Evolutionary conservation across 2,329 filamentous ascomycete species (phyloP).

Genomic region (Penicillium sp.): DNA sequence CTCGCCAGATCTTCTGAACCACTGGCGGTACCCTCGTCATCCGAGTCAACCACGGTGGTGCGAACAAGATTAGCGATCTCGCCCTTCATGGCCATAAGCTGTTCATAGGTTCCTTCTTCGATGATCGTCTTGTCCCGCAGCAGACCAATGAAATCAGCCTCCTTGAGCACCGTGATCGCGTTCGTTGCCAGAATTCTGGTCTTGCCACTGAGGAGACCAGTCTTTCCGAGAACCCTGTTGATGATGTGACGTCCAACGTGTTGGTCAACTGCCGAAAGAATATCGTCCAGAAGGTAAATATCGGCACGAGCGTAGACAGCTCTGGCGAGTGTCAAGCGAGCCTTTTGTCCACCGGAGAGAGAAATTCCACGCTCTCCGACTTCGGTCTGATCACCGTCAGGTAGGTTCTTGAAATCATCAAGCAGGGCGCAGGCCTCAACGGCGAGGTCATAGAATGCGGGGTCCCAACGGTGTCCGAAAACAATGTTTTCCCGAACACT

Average conservation of each 20-base stretch:
- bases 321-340: slow-evolving; percentile 84
- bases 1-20: slow-evolving; percentile 64
- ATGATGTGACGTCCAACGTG: slow-evolving; percentile 95
- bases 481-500: slow-evolving; percentile 96
- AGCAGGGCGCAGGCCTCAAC: slow-evolving; percentile 85
- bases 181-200: slow-evolving; percentile 94
- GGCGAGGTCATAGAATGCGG: slow-evolving; percentile 90
- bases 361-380: slow-evolving; percentile 97
- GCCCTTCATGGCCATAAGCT: slow-evolving; percentile 91
- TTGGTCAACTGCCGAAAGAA: slow-evolving; percentile 95
- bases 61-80: slow-evolving; percentile 82
- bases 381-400: slow-evolving; percentile 94
- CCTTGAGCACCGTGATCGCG: slow-evolving; percentile 84
- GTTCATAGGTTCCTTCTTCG: slow-evolving; percentile 86
- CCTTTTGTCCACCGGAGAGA: slow-evolving; percentile 93
- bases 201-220: slow-evolving; percentile 79
- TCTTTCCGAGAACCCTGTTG: slow-evolving; percentile 85
- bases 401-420: slow-evolving; percentile 88
- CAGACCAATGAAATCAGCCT: slow-evolving; percentile 86
- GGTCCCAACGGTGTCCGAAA: slow-evolving; percentile 92
- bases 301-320: slow-evolving; percentile 97
- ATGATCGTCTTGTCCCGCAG: slow-evolving; percentile 79
- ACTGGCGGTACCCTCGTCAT: slow-evolving; percentile 51
- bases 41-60: slow-evolving; percentile 59
- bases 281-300: slow-evolving; percentile 91